Evolutionary conservation across 345 rosid species (phyloP).

Genomic region (Lenwebbia sp.): DNA sequence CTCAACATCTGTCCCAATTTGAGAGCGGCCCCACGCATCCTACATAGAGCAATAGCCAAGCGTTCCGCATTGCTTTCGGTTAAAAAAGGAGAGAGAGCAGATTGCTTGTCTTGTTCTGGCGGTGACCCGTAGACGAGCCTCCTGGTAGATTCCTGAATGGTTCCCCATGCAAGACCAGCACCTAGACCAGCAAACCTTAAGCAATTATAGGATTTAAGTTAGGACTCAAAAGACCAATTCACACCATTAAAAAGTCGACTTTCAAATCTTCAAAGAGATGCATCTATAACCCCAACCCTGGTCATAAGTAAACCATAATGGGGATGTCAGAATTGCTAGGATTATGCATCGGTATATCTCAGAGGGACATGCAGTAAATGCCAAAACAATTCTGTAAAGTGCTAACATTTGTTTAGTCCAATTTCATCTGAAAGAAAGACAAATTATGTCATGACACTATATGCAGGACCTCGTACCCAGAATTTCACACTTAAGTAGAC

Average conservation of each 20-base stretch:
- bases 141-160: constrained; percentile 76
- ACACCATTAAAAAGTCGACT: neutral
- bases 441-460: neutral
- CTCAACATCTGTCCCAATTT: constrained; percentile 97
- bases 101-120: constrained; percentile 35
- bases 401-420: neutral
- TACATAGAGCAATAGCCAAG: constrained; percentile 78
- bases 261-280: neutral
- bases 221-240: neutral
- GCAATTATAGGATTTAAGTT: constrained; percentile 17
- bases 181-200: constrained; percentile 97
- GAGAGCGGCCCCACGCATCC: constrained; percentile 99
- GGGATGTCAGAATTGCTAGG: neutral
- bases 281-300: neutral
- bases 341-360: neutral
- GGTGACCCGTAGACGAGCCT: constrained; percentile 73
- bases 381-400: neutral
- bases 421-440: neutral
- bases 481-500: neutral
- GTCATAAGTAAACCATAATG: neutral
- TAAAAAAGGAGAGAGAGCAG: constrained; percentile 60
- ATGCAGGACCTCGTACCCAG: neutral
- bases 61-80: constrained; percentile 92
- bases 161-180: constrained; percentile 98
- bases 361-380: neutral